These are phyloP conservation scores for Arxiozyma heterogenica DNA, from an alignment of 1,139 yeast species.

Conservation along the genomic window DNA sequence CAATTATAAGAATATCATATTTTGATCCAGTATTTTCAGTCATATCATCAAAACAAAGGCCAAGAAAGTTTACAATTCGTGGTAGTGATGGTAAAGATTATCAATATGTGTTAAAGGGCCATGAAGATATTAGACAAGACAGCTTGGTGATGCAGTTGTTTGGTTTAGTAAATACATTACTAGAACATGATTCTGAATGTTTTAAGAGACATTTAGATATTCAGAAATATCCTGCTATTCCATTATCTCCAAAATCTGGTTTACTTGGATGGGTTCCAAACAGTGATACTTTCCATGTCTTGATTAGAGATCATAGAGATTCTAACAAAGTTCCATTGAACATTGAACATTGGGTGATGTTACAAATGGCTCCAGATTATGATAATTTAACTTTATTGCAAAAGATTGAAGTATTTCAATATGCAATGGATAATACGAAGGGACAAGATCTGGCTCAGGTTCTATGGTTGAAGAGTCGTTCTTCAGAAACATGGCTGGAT, in stretches of 20 bases:
- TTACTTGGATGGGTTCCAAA: slow-evolving; percentile 95
- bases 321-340: slow-evolving; percentile 80
- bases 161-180: slow-evolving; percentile 84
- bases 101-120: slow-evolving; percentile 78
- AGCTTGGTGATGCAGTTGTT: slow-evolving; percentile 95
- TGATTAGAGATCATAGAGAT: slow-evolving; percentile 88
- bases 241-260: slow-evolving; percentile 93
- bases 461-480: slow-evolving; percentile 88
- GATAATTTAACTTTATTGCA: slow-evolving; percentile 81
- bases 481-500: slow-evolving; percentile 97
- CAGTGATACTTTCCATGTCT: slow-evolving; percentile 90
- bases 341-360: slow-evolving; percentile 90
- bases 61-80: slow-evolving; percentile 65
- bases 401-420: slow-evolving; percentile 92
- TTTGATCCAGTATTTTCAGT: slow-evolving; percentile 82
- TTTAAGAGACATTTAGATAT: slow-evolving; percentile 92
- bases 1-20: slow-evolving; percentile 58
- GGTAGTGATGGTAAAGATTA: slow-evolving; percentile 93
- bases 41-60: slow-evolving; percentile 94
- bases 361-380: slow-evolving; percentile 97
- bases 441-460: slow-evolving; percentile 96
- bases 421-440: slow-evolving; percentile 88
- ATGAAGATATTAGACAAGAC: slow-evolving; percentile 97
- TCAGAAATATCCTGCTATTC: slow-evolving; percentile 86
- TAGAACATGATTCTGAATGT: slow-evolving; percentile 87